Percentiles rank a stretch among this genome's conserved stretches.
These are phyloP conservation scores for Themeda triandra DNA, from an alignment of 176 grass and related monocot species.

Conservation along the genomic window DNA sequence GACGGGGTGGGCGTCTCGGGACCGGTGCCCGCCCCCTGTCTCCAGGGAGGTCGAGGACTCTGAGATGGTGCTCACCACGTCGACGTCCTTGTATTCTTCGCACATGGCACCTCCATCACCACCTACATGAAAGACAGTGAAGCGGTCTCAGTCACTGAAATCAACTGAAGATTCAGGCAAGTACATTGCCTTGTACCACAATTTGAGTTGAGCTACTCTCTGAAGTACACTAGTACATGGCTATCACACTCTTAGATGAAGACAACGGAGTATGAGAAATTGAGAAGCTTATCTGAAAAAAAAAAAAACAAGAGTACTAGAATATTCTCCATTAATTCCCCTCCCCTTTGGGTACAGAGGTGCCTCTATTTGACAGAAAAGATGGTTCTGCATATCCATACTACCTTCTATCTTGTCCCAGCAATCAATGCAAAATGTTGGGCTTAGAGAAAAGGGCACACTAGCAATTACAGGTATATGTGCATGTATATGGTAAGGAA, in stretches of 20 bases:
- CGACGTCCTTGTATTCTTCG: conserved; percentile 89
- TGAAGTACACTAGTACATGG: background rate
- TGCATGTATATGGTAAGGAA: background rate
- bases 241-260: background rate
- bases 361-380: background rate
- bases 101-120: conserved; percentile 28
- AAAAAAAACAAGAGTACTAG: no score
- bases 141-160: background rate
- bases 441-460: background rate
- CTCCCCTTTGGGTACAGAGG: background rate
- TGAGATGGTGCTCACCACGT: conserved; percentile 68
- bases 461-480: background rate
- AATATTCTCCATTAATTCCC: background rate
- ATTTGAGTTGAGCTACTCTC: conserved; percentile 3
- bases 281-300: no score
- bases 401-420: background rate
- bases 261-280: background rate
- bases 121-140: conserved; percentile 30
- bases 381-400: background rate
- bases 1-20: conserved; percentile 35
- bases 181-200: background rate
- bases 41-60: conserved; percentile 57
- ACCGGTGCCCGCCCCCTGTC: conserved; percentile 29
- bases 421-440: background rate
- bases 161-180: background rate